Evolutionary conservation across 2,329 filamentous ascomycete genomes (phyloP).

Genomic region (Paecilomyces formosus): DNA sequence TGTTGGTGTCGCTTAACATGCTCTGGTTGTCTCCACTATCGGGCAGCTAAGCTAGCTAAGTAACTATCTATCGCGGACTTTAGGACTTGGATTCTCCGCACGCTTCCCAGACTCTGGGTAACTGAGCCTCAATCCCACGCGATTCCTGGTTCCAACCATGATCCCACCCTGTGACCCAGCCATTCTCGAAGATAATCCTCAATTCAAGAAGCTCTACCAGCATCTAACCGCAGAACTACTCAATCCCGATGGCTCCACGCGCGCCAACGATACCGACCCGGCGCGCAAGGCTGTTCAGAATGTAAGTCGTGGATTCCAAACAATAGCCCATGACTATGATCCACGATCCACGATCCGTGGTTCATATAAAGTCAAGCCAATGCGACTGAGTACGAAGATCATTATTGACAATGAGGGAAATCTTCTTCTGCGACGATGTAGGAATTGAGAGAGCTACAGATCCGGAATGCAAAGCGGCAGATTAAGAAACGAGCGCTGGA

Average conservation of each 20-base stretch:
- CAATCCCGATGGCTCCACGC: conserved; percentile 34
- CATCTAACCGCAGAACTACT: conserved; percentile 30
- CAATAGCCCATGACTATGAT: background rate
- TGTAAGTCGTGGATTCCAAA: conserved; percentile 16
- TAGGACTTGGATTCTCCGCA: background rate
- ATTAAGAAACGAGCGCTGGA: conserved; percentile 24
- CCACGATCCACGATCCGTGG: background rate
- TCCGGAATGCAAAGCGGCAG: conserved; percentile 23
- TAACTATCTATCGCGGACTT: too few relatives aligned
- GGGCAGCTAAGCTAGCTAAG: background rate
- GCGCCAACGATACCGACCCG: conserved; percentile 20
- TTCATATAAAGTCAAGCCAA: background rate
- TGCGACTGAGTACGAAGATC: too few relatives aligned
- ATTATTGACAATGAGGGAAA: too few relatives aligned
- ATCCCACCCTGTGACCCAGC: conserved; percentile 34
- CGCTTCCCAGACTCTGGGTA: background rate
- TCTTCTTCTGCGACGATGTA: conserved; percentile 6
- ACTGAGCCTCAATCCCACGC: background rate
- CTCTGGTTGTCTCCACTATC: background rate
- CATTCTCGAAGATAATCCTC: conserved; percentile 32
- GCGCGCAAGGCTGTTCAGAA: conserved; percentile 21
- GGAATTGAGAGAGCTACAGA: conserved; percentile 28
- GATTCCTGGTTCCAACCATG: conserved; percentile 20
- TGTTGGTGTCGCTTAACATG: background rate
- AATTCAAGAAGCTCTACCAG: conserved; percentile 36